phyloP scores from a whole-genome alignment of 106 monocot genomes.

The Dendrobium huoshanense region DNA sequence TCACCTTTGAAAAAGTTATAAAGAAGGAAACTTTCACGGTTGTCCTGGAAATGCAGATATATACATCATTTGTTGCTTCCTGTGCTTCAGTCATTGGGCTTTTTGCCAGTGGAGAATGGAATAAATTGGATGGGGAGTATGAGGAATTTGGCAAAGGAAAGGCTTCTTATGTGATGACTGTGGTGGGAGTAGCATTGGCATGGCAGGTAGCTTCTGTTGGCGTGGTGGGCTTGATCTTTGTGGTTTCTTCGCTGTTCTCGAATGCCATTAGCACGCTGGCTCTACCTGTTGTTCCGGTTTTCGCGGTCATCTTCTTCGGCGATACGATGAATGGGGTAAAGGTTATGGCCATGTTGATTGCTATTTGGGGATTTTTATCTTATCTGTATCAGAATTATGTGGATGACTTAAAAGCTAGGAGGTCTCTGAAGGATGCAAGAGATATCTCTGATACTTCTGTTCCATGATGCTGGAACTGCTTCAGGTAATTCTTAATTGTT shows the following conservation, averaged over 20 bases:
- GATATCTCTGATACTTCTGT: neutral
- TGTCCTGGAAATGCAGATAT: constrained; percentile 21
- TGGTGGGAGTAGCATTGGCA: constrained; percentile 13
- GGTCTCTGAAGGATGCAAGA: constrained; percentile 1
- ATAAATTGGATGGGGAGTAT: constrained; percentile 13
- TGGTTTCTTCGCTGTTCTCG: constrained; percentile 33
- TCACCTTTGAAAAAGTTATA: constrained; percentile 23
- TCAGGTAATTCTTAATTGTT: no score
- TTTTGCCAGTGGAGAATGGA: constrained; percentile 28
- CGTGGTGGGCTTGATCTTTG: constrained; percentile 19
- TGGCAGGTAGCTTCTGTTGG: constrained; percentile 25
- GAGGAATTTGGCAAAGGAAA: constrained; percentile 8
- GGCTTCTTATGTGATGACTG: constrained; percentile 24
- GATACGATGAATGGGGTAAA: constrained; percentile 37
- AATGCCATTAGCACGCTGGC: constrained; percentile 25
- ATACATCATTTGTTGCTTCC: neutral
- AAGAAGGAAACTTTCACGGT: constrained; percentile 10
- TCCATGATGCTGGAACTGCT: neutral
- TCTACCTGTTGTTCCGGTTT: constrained; percentile 22
- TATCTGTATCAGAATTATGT: constrained; percentile 38
- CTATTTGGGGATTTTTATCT: constrained; percentile 31
- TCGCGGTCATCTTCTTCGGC: constrained; percentile 36
- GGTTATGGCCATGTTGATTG: constrained; percentile 35
- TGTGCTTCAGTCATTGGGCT: constrained; percentile 20
- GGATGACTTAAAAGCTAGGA: constrained; percentile 15